Percentiles rank a stretch among this genome's conserved stretches.
phyloP scores from a whole-genome alignment of 2,329 filamentous ascomycete species.

The Pseudocercospora musae region DNA sequence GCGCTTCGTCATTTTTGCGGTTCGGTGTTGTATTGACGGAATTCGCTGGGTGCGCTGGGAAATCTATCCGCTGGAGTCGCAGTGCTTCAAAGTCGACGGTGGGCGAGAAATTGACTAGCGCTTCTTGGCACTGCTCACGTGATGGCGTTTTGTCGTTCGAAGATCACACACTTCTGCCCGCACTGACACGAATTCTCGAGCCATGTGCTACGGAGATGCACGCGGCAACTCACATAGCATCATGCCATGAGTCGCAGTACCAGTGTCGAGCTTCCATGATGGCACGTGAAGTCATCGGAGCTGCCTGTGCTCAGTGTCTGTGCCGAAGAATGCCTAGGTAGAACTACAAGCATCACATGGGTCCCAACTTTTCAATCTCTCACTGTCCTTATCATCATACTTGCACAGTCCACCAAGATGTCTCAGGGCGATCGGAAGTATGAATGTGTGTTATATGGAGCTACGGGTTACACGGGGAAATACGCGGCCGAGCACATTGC shows the following conservation, averaged over 20 bases:
- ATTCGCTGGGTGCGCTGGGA: slow-evolving; percentile 9
- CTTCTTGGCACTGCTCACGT: neutral
- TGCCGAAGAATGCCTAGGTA: slow-evolving; percentile 15
- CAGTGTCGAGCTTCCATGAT: neutral
- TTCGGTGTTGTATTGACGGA: slow-evolving; percentile 23
- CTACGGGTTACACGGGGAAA: slow-evolving; percentile 80
- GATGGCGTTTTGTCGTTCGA: too few species aligned
- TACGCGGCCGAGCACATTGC: slow-evolving; percentile 73
- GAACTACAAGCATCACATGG: slow-evolving; percentile 4
- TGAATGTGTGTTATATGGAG: slow-evolving; percentile 64
- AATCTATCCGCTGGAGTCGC: slow-evolving; percentile 5
- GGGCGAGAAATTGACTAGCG: neutral
- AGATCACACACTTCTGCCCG: too few species aligned
- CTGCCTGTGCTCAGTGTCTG: slow-evolving; percentile 10
- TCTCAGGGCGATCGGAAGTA: slow-evolving; percentile 50
- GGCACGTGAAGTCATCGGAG: neutral
- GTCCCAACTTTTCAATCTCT: neutral
- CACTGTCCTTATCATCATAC: neutral
- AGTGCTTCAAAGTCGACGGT: slow-evolving; percentile 8
- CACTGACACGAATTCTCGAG: neutral
- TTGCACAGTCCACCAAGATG: slow-evolving; percentile 32
- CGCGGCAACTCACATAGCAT: neutral
- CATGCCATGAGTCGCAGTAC: neutral
- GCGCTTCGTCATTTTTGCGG: slow-evolving; percentile 82
- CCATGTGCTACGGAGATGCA: neutral